A percentile compares a stretch with the other conserved stretches of the same genome.
Conservation (phyloP, 805 yeast species). For the Candida succiphila region DNA sequence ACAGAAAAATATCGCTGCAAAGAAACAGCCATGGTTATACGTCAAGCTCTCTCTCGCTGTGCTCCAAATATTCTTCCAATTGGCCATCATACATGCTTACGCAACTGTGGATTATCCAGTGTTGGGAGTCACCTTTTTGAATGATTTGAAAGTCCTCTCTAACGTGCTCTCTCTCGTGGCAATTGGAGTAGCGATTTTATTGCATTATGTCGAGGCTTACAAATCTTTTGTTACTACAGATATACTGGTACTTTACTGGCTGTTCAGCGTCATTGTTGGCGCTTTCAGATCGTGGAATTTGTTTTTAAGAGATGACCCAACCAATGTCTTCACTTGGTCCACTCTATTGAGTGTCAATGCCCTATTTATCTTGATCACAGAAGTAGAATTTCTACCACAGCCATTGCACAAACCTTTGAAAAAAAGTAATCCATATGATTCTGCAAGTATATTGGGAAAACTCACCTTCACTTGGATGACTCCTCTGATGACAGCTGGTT, state of each 20-base stretch:
- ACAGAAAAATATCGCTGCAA: conserved; percentile 20
- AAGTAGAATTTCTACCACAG: conserved; percentile 29
- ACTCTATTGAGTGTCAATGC: conserved; percentile 23
- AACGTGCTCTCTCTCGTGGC: conserved; percentile 28
- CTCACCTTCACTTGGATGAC: conserved; percentile 54
- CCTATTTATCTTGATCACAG: conserved; percentile 32
- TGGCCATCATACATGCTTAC: conserved; percentile 8
- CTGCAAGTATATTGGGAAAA: conserved; percentile 40
- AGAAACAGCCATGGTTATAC: conserved; percentile 28
- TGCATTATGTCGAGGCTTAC: conserved; percentile 67
- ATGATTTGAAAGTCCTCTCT: conserved; percentile 19
- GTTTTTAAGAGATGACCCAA: conserved; percentile 23
- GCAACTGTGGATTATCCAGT: conserved; percentile 4
- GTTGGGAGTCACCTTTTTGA: conserved; percentile 14
- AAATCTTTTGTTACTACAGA: conserved; percentile 59
- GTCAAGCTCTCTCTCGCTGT: conserved; percentile 29
- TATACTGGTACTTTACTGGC: conserved; percentile 67
- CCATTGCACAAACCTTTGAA: conserved; percentile 21
- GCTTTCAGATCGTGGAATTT: conserved; percentile 32
- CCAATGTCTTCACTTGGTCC: conserved; percentile 21
- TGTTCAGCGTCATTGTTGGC: conserved; percentile 40
- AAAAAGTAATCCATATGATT: conserved; percentile 32
- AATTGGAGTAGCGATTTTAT: conserved; percentile 37
- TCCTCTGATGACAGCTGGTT: conserved; percentile 45
- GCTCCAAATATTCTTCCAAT: conserved; percentile 29